Conservation (phyloP, 2,329 filamentous ascomycete genomes). For the Epichloe gansuensis region DNA sequence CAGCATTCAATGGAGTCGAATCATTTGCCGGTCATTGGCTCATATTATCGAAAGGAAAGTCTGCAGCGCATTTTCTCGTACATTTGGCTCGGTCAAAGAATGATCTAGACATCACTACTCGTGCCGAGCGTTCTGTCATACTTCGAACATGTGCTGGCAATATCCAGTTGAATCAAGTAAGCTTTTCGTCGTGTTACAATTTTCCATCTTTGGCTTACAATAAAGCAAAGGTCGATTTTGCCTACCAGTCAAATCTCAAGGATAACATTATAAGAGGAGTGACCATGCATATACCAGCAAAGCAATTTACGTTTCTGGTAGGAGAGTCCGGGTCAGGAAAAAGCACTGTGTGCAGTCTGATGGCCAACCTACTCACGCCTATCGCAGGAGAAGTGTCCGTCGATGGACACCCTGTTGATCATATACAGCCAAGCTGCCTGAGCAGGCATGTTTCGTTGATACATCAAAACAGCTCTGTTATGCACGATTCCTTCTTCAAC, state of each 20-base stretch:
- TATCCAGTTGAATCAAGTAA: slow-evolving; percentile 57
- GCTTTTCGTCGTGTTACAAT: slow-evolving; percentile 10
- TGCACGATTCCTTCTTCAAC: slow-evolving; percentile 64
- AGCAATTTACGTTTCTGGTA: slow-evolving; percentile 67
- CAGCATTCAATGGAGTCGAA: slow-evolving; percentile 64
- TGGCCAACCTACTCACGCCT: slow-evolving; percentile 67
- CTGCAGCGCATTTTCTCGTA: slow-evolving; percentile 54
- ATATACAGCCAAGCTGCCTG: slow-evolving; percentile 58
- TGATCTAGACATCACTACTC: neutral
- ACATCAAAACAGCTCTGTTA: slow-evolving; percentile 71
- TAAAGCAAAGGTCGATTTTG: slow-evolving; percentile 55
- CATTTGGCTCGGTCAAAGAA: slow-evolving; percentile 21
- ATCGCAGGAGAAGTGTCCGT: slow-evolving; percentile 53
- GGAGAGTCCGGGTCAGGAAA: slow-evolving; percentile 87
- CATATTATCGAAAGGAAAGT: slow-evolving; percentile 65
- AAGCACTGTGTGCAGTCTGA: slow-evolving; percentile 71
- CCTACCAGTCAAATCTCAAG: slow-evolving; percentile 61
- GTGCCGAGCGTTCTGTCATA: slow-evolving; percentile 3
- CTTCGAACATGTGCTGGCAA: slow-evolving; percentile 46
- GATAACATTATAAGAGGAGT: slow-evolving; percentile 47
- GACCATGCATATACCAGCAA: slow-evolving; percentile 58
- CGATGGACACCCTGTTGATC: slow-evolving; percentile 50
- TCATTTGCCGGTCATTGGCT: slow-evolving; percentile 65
- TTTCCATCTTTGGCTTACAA: neutral
- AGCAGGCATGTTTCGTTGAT: slow-evolving; percentile 67